Percentiles rank a stretch among this genome's conserved stretches.
Conservation (phyloP, 306 rosid genomes). For the Ochetophila trinervis region DNA sequence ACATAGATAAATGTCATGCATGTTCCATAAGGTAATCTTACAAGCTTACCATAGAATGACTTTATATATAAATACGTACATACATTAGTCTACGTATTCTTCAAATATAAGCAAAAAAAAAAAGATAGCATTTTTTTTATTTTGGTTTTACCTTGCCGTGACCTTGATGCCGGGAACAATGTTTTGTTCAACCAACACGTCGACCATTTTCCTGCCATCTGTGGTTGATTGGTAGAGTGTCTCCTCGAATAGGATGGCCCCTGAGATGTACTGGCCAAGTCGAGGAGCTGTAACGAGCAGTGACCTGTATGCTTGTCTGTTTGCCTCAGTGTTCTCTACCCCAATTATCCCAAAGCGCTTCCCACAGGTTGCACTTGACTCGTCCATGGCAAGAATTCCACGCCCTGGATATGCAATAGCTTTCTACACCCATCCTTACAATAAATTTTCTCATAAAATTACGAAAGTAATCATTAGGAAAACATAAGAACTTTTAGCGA, state of each 20-base stretch:
- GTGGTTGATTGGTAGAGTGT: slow-evolving; percentile 79
- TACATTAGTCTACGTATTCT: background rate
- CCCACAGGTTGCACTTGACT: slow-evolving; percentile 81
- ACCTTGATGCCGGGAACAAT: slow-evolving; percentile 72
- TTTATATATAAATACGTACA: background rate
- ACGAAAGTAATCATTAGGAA: background rate
- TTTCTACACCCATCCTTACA: slow-evolving; percentile 41
- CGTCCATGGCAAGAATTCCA: slow-evolving; percentile 90
- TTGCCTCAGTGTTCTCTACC: slow-evolving; percentile 76
- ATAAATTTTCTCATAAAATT: background rate
- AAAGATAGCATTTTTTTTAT: background rate
- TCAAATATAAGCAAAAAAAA: background rate
- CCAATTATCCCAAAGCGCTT: slow-evolving; percentile 84
- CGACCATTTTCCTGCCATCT: slow-evolving; percentile 73
- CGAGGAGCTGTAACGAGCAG: slow-evolving; percentile 63
- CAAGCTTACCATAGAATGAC: no score
- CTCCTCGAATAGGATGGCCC: slow-evolving; percentile 81
- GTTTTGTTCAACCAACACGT: slow-evolving; percentile 54
- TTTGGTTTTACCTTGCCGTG: background rate
- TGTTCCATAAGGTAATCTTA: no score
- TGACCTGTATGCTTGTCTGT: slow-evolving; percentile 83
- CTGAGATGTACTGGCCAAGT: slow-evolving; percentile 75
- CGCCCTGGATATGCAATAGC: slow-evolving; percentile 77
- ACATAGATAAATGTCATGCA: no score
- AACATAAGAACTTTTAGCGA: no score